These are phyloP conservation scores for Metschnikowia lunata DNA, from an alignment of 805 yeast species.

Conservation along the genomic window DNA sequence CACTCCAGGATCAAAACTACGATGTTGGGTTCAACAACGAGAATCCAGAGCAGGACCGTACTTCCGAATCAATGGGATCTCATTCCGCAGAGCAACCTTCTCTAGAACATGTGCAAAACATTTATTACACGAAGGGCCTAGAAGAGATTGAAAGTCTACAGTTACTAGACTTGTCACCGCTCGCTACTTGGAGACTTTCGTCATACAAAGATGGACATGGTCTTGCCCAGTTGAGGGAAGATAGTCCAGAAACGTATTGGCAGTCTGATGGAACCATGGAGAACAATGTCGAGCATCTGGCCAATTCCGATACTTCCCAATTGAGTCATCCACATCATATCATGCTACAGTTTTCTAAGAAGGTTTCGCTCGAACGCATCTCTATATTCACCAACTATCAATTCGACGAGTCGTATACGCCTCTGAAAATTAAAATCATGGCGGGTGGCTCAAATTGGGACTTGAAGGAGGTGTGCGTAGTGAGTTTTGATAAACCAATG, in stretches of 20 bases:
- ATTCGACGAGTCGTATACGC: slow-evolving; percentile 91
- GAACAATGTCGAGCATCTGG: slow-evolving; percentile 18
- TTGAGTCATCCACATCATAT: slow-evolving; percentile 74
- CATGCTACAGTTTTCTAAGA: slow-evolving; percentile 74
- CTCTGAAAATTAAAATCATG: slow-evolving; percentile 56
- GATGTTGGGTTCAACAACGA: slow-evolving; percentile 2
- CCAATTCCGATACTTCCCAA: slow-evolving; percentile 28
- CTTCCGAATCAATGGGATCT: slow-evolving; percentile 6
- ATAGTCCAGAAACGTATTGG: slow-evolving; percentile 75
- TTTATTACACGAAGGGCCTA: slow-evolving; percentile 43
- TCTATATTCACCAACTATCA: slow-evolving; percentile 67
- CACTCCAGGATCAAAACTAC: background rate
- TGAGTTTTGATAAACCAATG: slow-evolving; percentile 57
- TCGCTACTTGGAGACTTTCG: slow-evolving; percentile 83
- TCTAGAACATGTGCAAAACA: slow-evolving; percentile 37
- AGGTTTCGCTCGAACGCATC: slow-evolving; percentile 63
- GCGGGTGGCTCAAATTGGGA: slow-evolving; percentile 81
- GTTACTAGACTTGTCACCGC: slow-evolving; percentile 68
- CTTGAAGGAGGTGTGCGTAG: slow-evolving; percentile 57
- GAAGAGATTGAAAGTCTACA: slow-evolving; percentile 54
- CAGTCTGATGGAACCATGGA: slow-evolving; percentile 79
- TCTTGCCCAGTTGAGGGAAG: slow-evolving; percentile 66
- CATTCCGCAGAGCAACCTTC: slow-evolving; percentile 25
- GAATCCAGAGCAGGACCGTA: slow-evolving; percentile 5
- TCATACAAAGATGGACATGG: slow-evolving; percentile 73